These are phyloP conservation scores for Pleurotus citrinopileatus DNA, from an alignment of 768 basidiomycete species.

Conservation along the genomic window DNA sequence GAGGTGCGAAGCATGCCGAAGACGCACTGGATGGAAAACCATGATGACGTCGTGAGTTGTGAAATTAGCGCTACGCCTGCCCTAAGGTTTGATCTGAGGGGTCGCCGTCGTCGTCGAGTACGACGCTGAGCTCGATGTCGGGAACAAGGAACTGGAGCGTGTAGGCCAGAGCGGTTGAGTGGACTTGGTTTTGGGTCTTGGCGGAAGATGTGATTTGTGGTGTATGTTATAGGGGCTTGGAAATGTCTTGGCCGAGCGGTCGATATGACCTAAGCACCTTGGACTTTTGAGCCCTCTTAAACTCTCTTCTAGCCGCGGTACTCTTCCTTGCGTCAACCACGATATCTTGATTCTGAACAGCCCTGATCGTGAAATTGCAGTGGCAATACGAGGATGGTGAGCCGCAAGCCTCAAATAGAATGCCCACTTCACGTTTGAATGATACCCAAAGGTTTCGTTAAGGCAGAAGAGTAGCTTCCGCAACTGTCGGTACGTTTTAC, in stretches of 20 bases:
- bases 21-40: conserved; percentile 10
- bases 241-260: background rate
- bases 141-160: background rate
- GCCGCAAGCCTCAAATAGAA: background rate
- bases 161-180: background rate
- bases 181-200: background rate
- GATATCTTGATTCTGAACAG: background rate
- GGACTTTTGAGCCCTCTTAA: background rate
- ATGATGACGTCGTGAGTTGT: conserved; percentile 7
- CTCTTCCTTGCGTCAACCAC: background rate
- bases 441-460: background rate
- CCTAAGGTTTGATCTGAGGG: background rate
- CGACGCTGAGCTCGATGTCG: conserved; percentile 1
- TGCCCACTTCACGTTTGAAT: conserved; percentile 1
- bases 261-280: conserved; percentile 3
- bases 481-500: background rate
- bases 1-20: background rate
- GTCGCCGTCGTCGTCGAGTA: background rate
- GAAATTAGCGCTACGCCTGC: background rate
- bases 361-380: no score
- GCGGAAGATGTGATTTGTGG: background rate
- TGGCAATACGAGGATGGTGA: no score
- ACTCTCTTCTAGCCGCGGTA: background rate
- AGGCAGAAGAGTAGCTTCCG: background rate
- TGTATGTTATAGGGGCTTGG: conserved; percentile 7